Evolutionary conservation across 805 yeast species (phyloP), one percentile per base, ranked within the genome.

Genomic region (Ogataea polymorpha): DNA sequence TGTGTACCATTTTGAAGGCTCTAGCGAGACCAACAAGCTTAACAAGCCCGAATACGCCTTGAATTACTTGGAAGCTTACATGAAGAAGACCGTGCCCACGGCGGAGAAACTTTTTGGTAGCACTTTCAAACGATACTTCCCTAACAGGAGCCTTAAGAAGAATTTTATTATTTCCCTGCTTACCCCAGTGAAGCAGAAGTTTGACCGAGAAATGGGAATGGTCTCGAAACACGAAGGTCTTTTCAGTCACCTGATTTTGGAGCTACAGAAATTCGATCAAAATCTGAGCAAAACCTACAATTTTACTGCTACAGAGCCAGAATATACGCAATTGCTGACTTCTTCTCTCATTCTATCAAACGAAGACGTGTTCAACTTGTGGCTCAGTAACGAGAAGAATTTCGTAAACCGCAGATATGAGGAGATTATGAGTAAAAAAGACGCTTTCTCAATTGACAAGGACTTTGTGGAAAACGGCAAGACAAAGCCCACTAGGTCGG

Each of bases 11-110:
- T 84, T 83, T 53, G 73, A 74, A 35, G 65, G 74, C 4, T 63
- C 70, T 21, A 65, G 60, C 28, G 83, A 80, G 24, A 83, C 90
- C 0, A 82, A 81, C 51, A 72, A 77, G 32, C 53, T 77, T 18
- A 80, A 81, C 42, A 79, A 79, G 52, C 90, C 91, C 1, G 90
- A 84, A 55, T 83, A 87, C 82, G 74, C 80, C 3, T 70, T 82
- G 44, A 60, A 65, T 13, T 82, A 72, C 50, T 55, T 75, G 5
- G 72, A 69, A 43, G 65, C 67, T 11, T 74, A 71, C 45, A 39
- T 76, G 14, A 48, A 53, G 4, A 50, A 40, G 53, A 66, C 48
- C 32, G 60, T 38, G 44, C 61, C 25, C 13, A 49, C 13, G 38
- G 71, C 32, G 54, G 63, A 48, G 29, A 29, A 56, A 16, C 51